Percentiles rank a stretch among this genome's conserved stretches.
phyloP scores from a whole-genome alignment of 805 yeast species.

The Starmerella roubikii region DNA sequence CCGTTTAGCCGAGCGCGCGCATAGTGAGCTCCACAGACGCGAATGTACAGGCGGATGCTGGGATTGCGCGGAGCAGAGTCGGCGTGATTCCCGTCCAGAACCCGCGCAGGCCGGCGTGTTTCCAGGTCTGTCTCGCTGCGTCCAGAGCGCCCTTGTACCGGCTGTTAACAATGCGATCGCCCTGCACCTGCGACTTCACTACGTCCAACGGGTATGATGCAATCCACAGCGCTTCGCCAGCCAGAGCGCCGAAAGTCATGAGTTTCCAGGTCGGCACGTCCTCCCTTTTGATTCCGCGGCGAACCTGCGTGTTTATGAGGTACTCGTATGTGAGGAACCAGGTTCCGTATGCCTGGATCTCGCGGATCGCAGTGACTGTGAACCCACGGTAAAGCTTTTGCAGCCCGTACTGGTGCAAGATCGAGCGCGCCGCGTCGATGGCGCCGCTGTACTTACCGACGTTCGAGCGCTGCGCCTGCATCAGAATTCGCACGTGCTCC shows the following conservation, averaged over 20 bases:
- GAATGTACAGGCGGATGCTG: constrained; percentile 67
- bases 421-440: constrained; percentile 32
- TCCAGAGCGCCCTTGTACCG: constrained; percentile 30
- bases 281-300: constrained; percentile 26
- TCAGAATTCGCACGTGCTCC: constrained; percentile 49
- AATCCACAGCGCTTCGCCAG: constrained; percentile 64
- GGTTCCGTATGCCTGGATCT: constrained; percentile 60
- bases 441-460: constrained; percentile 30
- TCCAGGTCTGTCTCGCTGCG: constrained; percentile 34
- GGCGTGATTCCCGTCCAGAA: constrained; percentile 44
- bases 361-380: constrained; percentile 41
- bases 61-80: constrained; percentile 45
- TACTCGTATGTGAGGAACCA: constrained; percentile 59
- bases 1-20: constrained; percentile 28
- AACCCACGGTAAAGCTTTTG: constrained; percentile 44
- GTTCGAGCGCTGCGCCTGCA: constrained; percentile 37
- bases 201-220: constrained; percentile 56
- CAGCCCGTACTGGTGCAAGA: constrained; percentile 32
- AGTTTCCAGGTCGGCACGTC: constrained; percentile 44
- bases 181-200: constrained; percentile 45
- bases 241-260: constrained; percentile 44
- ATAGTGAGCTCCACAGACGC: constrained; percentile 61
- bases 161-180: constrained; percentile 31
- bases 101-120: constrained; percentile 34
- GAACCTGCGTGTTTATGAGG: constrained; percentile 29